Conservation (phyloP, 208 protist species). For the Leishmania braziliensis region DNA sequence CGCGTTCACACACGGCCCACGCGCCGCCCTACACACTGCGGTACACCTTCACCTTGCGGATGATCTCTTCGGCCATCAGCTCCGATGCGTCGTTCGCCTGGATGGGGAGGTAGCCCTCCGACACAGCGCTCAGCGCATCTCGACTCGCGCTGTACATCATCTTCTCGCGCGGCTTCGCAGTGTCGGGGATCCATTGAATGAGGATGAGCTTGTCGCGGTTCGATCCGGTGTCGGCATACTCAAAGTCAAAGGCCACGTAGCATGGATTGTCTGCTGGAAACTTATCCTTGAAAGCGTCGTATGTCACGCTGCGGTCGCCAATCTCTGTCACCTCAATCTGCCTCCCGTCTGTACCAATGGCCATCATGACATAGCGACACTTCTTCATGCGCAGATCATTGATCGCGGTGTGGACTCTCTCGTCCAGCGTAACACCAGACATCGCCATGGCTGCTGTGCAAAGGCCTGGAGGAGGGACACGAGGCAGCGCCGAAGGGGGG, state of each 20-base stretch:
- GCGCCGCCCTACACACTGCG: constrained; percentile 13
- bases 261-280: constrained; percentile 74
- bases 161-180: constrained; percentile 73
- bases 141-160: constrained; percentile 90
- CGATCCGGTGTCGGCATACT: constrained; percentile 68
- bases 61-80: constrained; percentile 60
- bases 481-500: not conserved
- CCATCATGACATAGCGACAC: constrained; percentile 81
- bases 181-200: constrained; percentile 89
- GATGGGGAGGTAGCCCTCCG: constrained; percentile 85
- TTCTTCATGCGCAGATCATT: constrained; percentile 88
- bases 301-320: constrained; percentile 54
- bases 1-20: not conserved
- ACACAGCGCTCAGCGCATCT: constrained; percentile 69
- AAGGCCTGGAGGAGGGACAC: not conserved
- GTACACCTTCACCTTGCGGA: constrained; percentile 52
- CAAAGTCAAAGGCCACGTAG: constrained; percentile 93
- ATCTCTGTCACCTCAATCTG: constrained; percentile 79
- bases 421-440: constrained; percentile 84
- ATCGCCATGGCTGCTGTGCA: constrained; percentile 59
- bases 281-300: constrained; percentile 71
- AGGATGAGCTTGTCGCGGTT: constrained; percentile 88
- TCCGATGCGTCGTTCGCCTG: constrained; percentile 85
- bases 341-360: constrained; percentile 80
- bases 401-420: constrained; percentile 65